Base-by-base conservation (phyloP, 164 flowering plant genomes). In the Chimonanthus praecox region DNA sequence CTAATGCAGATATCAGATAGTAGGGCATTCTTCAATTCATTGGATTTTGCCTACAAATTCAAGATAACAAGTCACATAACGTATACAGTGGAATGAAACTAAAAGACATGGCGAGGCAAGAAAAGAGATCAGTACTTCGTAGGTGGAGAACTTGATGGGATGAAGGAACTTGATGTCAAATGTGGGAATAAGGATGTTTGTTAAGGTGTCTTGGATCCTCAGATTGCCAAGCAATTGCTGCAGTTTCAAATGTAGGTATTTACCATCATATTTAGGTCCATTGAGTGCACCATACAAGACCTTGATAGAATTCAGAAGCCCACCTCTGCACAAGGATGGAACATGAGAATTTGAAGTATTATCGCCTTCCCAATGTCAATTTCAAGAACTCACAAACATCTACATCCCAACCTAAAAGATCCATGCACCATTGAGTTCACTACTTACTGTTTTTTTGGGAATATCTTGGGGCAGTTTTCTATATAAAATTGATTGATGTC, bases 1-100 rank as follows among this genome's bases (percentile, higher is more conserved):
- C 82, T 49, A 9, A 84, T 71, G 76, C 85, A 79, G 1, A 83
- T 71, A 64, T 86, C 87, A 3, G 86, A 79, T 18, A 84, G 67
- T 3, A 44, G 68, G 2, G 84, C 84, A 79, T 86, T 63, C 54
- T 74, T 69, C 7, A 64, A 58, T 9, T 43, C 64, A 20, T 75
- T 18, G 58, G 18, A 49, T 47, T 72, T 81, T 10, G 71, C 81
- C 83, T 85, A 75, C 43, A 64, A 1, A 46, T 44, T 9, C 43
- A 54, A 54, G 5, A 54, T 1, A 7, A 13, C 15, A 13, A 54
- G 60, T 10, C 4, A 10, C 5, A 16, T 54, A 54, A 10, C 60
- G 3, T 13, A 54, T 13, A 54, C 1, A 54, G n/a, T 13, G 60
- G 15, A 54, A 54, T 54, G 60, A 54, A 54, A 10, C 4, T 54